Conservation (phyloP, 208 protist species). For the Wallacemonas sp. region DNA sequence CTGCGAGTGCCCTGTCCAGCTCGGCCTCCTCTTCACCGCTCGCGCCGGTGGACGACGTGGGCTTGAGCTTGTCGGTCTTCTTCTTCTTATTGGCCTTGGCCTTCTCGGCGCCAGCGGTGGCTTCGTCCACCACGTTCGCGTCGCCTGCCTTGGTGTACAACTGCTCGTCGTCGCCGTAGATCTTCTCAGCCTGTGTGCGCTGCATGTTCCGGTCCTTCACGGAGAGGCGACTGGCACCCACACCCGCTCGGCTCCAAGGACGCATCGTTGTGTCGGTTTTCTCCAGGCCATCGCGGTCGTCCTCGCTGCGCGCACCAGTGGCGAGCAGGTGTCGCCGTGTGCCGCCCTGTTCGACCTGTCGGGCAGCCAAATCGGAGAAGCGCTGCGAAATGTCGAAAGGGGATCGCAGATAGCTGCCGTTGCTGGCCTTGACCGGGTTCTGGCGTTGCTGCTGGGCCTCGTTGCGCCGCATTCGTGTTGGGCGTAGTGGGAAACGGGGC, state of each 20-base stretch:
- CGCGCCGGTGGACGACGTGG: not conserved
- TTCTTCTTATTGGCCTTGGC: constrained; percentile 10
- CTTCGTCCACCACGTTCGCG: not conserved
- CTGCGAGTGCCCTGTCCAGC: constrained; percentile 14
- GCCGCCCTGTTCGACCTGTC: constrained; percentile 30
- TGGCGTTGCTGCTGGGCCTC: constrained; percentile 29
- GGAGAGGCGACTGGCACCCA: constrained; percentile 48
- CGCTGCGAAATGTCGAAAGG: constrained; percentile 58
- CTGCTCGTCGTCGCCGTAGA: constrained; percentile 50
- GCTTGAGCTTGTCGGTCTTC: constrained; percentile 10
- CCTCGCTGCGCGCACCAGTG: not conserved
- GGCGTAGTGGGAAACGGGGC: not conserved
- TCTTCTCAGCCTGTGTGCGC: constrained; percentile 56
- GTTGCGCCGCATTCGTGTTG: constrained; percentile 16
- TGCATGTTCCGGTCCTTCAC: constrained; percentile 58
- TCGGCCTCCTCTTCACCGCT: not conserved
- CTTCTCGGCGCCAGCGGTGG: constrained; percentile 14
- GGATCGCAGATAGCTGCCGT: constrained; percentile 69
- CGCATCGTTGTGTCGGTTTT: constrained; percentile 28
- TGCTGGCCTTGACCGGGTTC: constrained; percentile 52
- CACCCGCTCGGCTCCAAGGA: constrained; percentile 68
- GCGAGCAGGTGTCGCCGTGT: not conserved
- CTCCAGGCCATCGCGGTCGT: constrained; percentile 22
- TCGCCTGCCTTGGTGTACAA: not conserved
- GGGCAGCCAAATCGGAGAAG: constrained; percentile 49